phyloP scores from a whole-genome alignment of 2,329 filamentous ascomycete genomes.

The Thielaviopsis punctulata region DNA sequence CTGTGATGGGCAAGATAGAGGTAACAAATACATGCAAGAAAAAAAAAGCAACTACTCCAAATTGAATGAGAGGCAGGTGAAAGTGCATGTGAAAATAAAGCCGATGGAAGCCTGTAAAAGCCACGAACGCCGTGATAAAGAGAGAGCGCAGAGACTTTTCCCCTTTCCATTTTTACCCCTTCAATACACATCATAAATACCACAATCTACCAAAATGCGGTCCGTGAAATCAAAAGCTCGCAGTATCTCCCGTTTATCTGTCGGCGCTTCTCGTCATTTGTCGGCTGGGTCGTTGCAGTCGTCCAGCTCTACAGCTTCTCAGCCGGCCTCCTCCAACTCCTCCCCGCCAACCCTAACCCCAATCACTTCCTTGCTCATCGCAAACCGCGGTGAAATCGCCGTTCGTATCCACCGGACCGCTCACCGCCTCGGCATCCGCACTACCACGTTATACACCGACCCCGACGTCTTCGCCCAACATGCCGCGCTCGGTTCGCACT shows the following conservation, averaged over 20 bases:
- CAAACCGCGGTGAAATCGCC: constrained; percentile 93
- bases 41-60: neutral
- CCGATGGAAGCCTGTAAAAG: too few species aligned
- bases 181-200: too few species aligned
- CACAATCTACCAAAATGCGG: neutral
- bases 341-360: constrained; percentile 20
- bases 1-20: neutral
- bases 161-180: too few species aligned
- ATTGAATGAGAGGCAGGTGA: too few species aligned
- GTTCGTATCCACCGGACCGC: constrained; percentile 84
- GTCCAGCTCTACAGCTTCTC: neutral
- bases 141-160: too few species aligned
- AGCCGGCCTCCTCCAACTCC: neutral
- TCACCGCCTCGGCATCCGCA: constrained; percentile 71
- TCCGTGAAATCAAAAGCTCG: neutral
- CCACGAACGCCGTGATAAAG: too few species aligned
- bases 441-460: constrained; percentile 88
- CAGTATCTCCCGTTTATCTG: neutral
- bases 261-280: too few species aligned
- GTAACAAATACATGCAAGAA: neutral
- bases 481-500: constrained; percentile 66
- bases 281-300: too few species aligned
- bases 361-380: constrained; percentile 74
- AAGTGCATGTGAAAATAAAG: too few species aligned
- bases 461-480: constrained; percentile 79